These are phyloP conservation scores for Kandelia obovata DNA, from an alignment of 345 rosid genomes.

Conservation along the genomic window DNA sequence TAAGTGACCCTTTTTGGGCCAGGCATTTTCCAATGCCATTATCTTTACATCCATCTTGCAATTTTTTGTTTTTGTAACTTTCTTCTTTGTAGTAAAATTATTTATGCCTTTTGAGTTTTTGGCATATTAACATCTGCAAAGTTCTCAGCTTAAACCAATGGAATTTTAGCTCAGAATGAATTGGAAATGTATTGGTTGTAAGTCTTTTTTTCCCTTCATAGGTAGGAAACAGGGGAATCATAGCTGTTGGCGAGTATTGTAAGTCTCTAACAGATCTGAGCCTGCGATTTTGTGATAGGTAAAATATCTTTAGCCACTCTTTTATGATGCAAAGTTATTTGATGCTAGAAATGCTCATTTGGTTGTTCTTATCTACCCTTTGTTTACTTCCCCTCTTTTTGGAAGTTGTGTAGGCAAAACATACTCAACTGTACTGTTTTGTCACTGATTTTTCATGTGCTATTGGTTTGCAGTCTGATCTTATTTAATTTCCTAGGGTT, in stretches of 20 bases:
- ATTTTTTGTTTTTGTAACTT: too few relatives aligned
- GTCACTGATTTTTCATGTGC: neutral
- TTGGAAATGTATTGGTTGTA: constrained; percentile 8
- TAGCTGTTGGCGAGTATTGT: constrained; percentile 75
- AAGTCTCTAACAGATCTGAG: constrained; percentile 75
- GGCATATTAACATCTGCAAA: too few relatives aligned
- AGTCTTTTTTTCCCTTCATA: constrained; percentile 17
- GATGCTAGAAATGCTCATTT: neutral
- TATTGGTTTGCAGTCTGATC: neutral
- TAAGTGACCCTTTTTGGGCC: too few relatives aligned
- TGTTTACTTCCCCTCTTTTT: neutral
- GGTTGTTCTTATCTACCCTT: neutral
- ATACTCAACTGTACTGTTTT: neutral
- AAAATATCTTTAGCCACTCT: constrained; percentile 9
- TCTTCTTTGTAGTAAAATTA: too few relatives aligned
- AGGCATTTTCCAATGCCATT: too few relatives aligned
- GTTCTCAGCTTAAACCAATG: neutral
- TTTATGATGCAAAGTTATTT: neutral
- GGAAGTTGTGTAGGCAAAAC: neutral
- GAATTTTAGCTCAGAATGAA: neutral
- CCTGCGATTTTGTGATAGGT: constrained; percentile 88
- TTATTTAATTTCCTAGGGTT: constrained; percentile 43
- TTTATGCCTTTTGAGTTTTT: too few relatives aligned
- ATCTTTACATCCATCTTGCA: too few relatives aligned
- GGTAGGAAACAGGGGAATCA: constrained; percentile 80